Conservation (phyloP, 257 asterid genomes). For the Cruciata laevipes region DNA sequence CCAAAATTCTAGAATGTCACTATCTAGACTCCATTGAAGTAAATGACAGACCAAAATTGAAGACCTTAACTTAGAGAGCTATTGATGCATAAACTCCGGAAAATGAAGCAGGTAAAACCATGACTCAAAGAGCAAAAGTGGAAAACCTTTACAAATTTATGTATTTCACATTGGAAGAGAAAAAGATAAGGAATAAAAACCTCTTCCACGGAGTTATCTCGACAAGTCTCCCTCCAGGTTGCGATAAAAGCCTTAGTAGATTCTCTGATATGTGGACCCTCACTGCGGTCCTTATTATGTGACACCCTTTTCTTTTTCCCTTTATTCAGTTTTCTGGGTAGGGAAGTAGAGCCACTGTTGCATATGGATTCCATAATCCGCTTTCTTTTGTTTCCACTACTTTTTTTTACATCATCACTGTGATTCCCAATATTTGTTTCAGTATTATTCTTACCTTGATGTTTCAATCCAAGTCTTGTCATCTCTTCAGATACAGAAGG, state of each 20-base stretch:
- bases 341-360: slow-evolving; percentile 23
- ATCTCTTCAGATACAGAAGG: slow-evolving; percentile 92
- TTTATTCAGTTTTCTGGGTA: slow-evolving; percentile 40
- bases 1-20: neutral
- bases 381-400: slow-evolving; percentile 26
- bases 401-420: slow-evolving; percentile 26
- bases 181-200: slow-evolving; percentile 29
- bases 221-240: slow-evolving; percentile 86
- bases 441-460: slow-evolving; percentile 26
- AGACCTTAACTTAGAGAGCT: neutral
- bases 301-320: slow-evolving; percentile 18
- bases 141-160: neutral
- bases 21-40: neutral
- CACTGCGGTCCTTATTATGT: slow-evolving; percentile 20
- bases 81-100: neutral
- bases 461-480: slow-evolving; percentile 62
- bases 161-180: neutral
- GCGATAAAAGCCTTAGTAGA: slow-evolving; percentile 49
- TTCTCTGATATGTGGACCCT: slow-evolving; percentile 34
- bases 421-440: slow-evolving; percentile 24
- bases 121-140: neutral
- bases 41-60: neutral
- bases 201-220: slow-evolving; percentile 44
- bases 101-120: neutral
- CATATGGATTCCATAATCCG: slow-evolving; percentile 50